A percentile compares a stretch with the other conserved stretches of the same genome.
These are phyloP conservation scores for Aspergillus novoparasiticus DNA, from an alignment of 2,329 filamentous ascomycete genomes.

Conservation along the genomic window DNA sequence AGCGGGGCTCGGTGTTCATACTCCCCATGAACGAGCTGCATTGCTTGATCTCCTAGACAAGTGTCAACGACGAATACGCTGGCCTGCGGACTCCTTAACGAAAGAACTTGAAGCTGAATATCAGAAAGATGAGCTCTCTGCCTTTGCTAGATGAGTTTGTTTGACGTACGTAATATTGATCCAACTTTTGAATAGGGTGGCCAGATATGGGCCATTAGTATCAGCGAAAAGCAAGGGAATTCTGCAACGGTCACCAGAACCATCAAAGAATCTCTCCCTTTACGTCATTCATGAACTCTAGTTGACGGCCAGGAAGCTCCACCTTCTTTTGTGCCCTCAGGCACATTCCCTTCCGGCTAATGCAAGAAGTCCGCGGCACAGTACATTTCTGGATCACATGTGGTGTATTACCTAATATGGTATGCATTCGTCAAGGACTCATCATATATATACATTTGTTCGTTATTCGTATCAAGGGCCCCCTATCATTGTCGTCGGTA, in stretches of 20 bases:
- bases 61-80: conserved; percentile 24
- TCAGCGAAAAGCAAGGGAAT: background rate
- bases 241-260: background rate
- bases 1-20: conserved; percentile 30
- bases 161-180: background rate
- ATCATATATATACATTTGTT: background rate
- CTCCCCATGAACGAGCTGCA: conserved; percentile 25
- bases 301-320: background rate
- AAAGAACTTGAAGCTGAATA: conserved; percentile 30
- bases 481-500: background rate
- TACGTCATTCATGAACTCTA: background rate
- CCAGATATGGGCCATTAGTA: background rate
- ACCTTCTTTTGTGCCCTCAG: background rate
- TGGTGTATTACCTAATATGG: background rate
- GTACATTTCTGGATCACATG: background rate
- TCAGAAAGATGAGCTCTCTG: conserved; percentile 23
- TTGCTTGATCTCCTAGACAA: conserved; percentile 26
- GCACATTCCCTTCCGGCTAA: background rate
- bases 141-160: conserved; percentile 12
- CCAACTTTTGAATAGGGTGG: background rate
- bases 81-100: conserved; percentile 26
- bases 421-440: background rate
- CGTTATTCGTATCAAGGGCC: background rate
- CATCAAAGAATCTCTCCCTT: background rate
- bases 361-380: background rate